A percentile compares a stretch with the other conserved stretches of the same genome.
phyloP scores from a whole-genome alignment of 2,329 filamentous ascomycete species.

The Alternaria hordeiaustralica region DNA sequence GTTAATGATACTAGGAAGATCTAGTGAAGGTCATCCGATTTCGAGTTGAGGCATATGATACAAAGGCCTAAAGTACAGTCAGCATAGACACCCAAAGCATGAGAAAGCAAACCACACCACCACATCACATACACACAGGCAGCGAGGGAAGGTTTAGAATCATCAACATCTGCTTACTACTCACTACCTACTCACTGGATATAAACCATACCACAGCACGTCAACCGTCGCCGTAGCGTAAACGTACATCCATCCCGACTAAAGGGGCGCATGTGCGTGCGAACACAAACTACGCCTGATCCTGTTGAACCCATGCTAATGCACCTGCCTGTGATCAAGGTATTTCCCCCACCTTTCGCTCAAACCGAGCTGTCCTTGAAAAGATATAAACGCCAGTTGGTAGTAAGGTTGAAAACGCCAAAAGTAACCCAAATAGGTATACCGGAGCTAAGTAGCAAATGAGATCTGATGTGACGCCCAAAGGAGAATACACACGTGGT shows the following conservation, averaged over 20 bases:
- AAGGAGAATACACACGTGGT: slow-evolving; percentile 16
- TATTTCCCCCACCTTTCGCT: slow-evolving; percentile 12
- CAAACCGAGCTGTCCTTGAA: slow-evolving; percentile 4
- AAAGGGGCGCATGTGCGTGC: slow-evolving; percentile 2
- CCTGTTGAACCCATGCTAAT: slow-evolving; percentile 15
- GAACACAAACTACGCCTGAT: slow-evolving; percentile 2
- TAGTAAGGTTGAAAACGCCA: slow-evolving; percentile 15
- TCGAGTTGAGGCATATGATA: neutral
- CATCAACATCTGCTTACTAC: slow-evolving; percentile 9
- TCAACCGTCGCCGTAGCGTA: slow-evolving; percentile 6
- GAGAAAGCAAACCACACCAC: neutral
- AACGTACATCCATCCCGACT: slow-evolving; percentile 6
- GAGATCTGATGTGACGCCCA: slow-evolving; percentile 12
- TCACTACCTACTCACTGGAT: slow-evolving; percentile 11
- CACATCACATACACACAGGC: neutral
- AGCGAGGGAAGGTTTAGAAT: neutral
- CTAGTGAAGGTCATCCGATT: neutral
- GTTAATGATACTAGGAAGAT: slow-evolving; percentile 51
- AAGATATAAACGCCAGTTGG: slow-evolving; percentile 13
- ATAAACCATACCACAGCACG: neutral
- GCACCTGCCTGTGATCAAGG: slow-evolving; percentile 12
- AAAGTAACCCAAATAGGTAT: slow-evolving; percentile 18
- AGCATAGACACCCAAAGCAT: no score
- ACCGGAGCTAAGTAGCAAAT: slow-evolving; percentile 13
- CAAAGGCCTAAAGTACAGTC: neutral